These are phyloP conservation scores for Mrakia blollopis DNA, from an alignment of 768 basidiomycete genomes.

Conservation along the genomic window DNA sequence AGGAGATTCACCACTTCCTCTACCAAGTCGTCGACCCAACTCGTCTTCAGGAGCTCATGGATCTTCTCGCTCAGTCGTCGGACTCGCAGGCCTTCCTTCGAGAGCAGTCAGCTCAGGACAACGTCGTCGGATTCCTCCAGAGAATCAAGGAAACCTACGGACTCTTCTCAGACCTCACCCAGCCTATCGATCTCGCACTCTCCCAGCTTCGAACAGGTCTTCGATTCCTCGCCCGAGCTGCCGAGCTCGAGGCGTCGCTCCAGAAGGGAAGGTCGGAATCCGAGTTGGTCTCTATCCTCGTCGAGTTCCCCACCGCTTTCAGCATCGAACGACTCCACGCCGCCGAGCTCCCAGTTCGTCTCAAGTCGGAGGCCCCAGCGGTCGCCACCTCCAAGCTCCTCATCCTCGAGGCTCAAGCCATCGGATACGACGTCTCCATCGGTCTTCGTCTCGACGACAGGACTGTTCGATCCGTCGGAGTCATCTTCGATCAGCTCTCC, in stretches of 20 bases:
- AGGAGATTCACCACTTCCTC: slow-evolving; percentile 64
- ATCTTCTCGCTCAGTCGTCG: slow-evolving; percentile 33
- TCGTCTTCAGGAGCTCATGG: slow-evolving; percentile 54
- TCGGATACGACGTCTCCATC: slow-evolving; percentile 47
- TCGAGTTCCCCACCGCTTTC: slow-evolving; percentile 36
- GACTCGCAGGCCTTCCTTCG: slow-evolving; percentile 45
- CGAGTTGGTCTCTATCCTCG: slow-evolving; percentile 34
- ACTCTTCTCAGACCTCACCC: slow-evolving; percentile 65
- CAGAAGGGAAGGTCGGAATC: slow-evolving; percentile 34
- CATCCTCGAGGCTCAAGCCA: slow-evolving; percentile 33
- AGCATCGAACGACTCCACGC: slow-evolving; percentile 26
- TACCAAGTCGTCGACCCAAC: slow-evolving; percentile 53
- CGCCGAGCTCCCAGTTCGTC: slow-evolving; percentile 26
- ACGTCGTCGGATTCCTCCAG: slow-evolving; percentile 69
- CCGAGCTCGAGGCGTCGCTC: slow-evolving; percentile 13
- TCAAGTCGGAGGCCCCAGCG: slow-evolving; percentile 24
- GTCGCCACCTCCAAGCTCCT: slow-evolving; percentile 33
- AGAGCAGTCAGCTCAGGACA: slow-evolving; percentile 71
- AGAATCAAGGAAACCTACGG: slow-evolving; percentile 61
- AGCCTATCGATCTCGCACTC: slow-evolving; percentile 63
- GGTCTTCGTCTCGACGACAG: slow-evolving; percentile 45
- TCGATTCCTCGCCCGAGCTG: slow-evolving; percentile 48
- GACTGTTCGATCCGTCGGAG: slow-evolving; percentile 48
- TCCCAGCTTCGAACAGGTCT: slow-evolving; percentile 68
- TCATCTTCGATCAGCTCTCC: slow-evolving; percentile 62